Percentiles rank a stretch among this genome's conserved stretches.
Evolutionary conservation across 31 red algal species (phyloP).

Genomic region (Porphyra umbilicalis): DNA sequence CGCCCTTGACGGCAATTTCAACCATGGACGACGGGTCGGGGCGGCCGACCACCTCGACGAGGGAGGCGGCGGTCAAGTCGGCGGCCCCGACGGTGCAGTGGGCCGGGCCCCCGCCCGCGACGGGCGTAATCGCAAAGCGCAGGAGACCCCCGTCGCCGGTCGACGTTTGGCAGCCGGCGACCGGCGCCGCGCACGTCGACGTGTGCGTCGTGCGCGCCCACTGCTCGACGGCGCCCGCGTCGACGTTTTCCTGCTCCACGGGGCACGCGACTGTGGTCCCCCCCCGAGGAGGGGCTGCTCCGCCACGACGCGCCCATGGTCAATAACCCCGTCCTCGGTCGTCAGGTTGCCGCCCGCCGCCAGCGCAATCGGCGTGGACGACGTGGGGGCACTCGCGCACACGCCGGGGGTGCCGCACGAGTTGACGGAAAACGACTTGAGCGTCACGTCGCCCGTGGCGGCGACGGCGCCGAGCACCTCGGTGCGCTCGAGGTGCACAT

Average conservation of each 20-base stretch:
- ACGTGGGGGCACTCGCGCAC: neutral
- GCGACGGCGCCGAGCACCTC: neutral
- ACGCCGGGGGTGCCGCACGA: neutral
- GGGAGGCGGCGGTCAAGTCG: neutral
- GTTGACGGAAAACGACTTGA: neutral
- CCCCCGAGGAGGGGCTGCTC: neutral
- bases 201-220: neutral
- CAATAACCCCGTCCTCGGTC: neutral
- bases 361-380: neutral
- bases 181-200: neutral
- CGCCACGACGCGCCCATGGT: neutral
- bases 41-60: neutral
- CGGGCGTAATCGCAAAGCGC: neutral
- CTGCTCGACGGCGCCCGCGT: neutral
- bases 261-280: neutral
- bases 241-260: neutral
- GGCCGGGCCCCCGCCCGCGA: neutral
- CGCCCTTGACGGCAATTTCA: neutral
- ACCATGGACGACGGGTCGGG: neutral
- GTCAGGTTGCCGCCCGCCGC: neutral
- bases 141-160: neutral
- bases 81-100: neutral
- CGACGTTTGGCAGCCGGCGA: neutral
- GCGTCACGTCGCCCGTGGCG: neutral
- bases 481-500: neutral